Evolutionary conservation across 2,329 filamentous ascomycete species (phyloP), one percentile per base, ranked within the genome.

Genomic region (Phoma sp.): DNA sequence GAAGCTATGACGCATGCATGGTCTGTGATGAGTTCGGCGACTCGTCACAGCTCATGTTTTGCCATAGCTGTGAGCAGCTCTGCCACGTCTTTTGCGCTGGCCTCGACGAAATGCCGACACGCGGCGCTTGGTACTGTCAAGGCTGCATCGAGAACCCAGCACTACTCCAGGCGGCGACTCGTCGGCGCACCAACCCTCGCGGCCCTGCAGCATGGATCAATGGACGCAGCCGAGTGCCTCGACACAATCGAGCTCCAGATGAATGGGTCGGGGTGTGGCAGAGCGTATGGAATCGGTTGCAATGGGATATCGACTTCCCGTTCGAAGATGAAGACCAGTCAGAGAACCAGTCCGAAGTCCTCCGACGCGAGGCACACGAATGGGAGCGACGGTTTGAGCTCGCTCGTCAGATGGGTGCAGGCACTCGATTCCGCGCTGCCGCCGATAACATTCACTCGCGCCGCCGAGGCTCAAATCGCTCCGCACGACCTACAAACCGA

Each of bases 51-150:
- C 84, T 96, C 46, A 87, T 98, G 62, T 85, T 96, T 56, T 99
- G 95, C 77, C 92, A 97, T 74, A 88, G 87, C 68, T 99, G 95
- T 79, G 89, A 96, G 79, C 87, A 88, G 28, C 85, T 90, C 36
- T 96, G 93, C 67, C 95, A 99, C 75, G 92, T 92, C 40, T 91
- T 96, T 74, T 99, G 95, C 75, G 86, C 96, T 57, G 93, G 91
- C 28, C 83, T 96, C 42, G 88, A 93, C 56, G 78, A 82, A 47
- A 85, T 96, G 50, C 92, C 93, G 18, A 78, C 83, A 18, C 66
- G 71, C 25, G 90, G 90, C 23, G 81, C 87, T 61, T 99, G 93
- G 93, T 96, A 93, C 74, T 99, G 95, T 78, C 87, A 95, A 75
- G 87, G 90, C 66, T 99, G 95, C 74, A 75, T 74, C 38, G 72